A percentile compares a stretch with the other conserved stretches of the same genome.
phyloP scores from a whole-genome alignment of 768 basidiomycete species.

The Lactarius sp. region DNA sequence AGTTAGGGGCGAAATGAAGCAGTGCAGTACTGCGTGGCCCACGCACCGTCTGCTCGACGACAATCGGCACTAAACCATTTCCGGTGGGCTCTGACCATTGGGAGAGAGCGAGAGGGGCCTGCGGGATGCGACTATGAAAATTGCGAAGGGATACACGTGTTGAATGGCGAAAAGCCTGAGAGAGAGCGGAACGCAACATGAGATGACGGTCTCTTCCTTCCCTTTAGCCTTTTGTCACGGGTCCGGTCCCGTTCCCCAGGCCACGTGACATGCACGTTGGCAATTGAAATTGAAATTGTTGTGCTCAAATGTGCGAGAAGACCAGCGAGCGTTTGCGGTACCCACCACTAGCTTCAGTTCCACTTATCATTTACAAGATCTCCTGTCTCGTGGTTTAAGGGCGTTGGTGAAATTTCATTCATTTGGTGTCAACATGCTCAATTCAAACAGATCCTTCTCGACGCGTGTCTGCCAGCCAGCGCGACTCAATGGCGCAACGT shows the following conservation, averaged over 20 bases:
- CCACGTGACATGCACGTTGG: conserved; percentile 22
- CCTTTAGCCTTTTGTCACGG: too few relatives aligned
- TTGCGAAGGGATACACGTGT: conserved; percentile 4
- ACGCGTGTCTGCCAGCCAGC: conserved; percentile 19
- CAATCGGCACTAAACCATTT: conserved; percentile 76
- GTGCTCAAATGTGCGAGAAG: neutral
- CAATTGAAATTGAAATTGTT: too few relatives aligned
- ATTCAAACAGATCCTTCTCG: neutral
- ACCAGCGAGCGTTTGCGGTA: neutral
- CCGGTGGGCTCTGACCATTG: conserved; percentile 40
- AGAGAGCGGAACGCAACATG: conserved; percentile 33
- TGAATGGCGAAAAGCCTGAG: conserved; percentile 6
- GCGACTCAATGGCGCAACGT: conserved; percentile 12
- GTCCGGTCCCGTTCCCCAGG: too few relatives aligned
- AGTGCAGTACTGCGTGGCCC: neutral
- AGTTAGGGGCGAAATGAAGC: conserved; percentile 13
- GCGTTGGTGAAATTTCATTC: neutral
- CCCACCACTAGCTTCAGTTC: neutral
- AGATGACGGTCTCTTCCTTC: too few relatives aligned
- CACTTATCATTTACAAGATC: neutral
- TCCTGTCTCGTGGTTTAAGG: conserved; percentile 1
- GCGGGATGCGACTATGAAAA: neutral
- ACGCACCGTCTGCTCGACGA: conserved; percentile 84
- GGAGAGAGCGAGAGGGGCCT: conserved; percentile 46
- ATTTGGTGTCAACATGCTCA: conserved; percentile 1